These are phyloP conservation scores for Sindora glabra DNA, from an alignment of 306 rosid species.

Conservation along the genomic window DNA sequence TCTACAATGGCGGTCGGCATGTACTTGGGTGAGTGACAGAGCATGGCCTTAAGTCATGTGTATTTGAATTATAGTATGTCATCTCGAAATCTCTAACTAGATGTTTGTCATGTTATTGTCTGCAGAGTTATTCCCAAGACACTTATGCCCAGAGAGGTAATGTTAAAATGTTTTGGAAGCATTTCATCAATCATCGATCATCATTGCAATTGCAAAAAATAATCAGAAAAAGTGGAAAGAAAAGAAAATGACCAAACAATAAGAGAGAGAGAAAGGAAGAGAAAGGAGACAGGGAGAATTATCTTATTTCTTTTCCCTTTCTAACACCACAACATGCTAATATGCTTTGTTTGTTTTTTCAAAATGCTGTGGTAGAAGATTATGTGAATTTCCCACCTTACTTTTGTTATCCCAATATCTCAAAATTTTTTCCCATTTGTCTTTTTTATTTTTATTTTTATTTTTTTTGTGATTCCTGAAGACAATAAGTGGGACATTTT, in stretches of 20 bases:
- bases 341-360: neutral
- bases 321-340: neutral
- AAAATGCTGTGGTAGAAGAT: constrained; percentile 20
- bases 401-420: constrained; percentile 51
- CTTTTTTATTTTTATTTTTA: too few relatives aligned
- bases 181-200: constrained; percentile 11
- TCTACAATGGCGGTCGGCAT: constrained; percentile 81
- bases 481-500: neutral
- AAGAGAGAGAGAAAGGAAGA: neutral
- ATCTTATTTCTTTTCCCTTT: constrained; percentile 11
- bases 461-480: neutral
- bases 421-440: too few relatives aligned
- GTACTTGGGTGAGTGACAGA: constrained; percentile 64
- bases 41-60: too few relatives aligned
- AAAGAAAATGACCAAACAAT: constrained; percentile 36
- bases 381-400: constrained; percentile 41
- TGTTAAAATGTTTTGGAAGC: constrained; percentile 17
- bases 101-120: constrained; percentile 37
- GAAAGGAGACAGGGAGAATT: constrained; percentile 22
- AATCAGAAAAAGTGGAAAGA: too few relatives aligned
- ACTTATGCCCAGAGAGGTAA: constrained; percentile 98
- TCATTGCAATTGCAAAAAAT: too few relatives aligned
- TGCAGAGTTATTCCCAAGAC: constrained; percentile 94
- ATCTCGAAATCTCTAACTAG: too few relatives aligned
- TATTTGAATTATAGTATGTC: too few relatives aligned